Base-by-base conservation (phyloP, 1,284 basidiomycete genomes). In the Lentinula novae-zelandiae region DNA sequence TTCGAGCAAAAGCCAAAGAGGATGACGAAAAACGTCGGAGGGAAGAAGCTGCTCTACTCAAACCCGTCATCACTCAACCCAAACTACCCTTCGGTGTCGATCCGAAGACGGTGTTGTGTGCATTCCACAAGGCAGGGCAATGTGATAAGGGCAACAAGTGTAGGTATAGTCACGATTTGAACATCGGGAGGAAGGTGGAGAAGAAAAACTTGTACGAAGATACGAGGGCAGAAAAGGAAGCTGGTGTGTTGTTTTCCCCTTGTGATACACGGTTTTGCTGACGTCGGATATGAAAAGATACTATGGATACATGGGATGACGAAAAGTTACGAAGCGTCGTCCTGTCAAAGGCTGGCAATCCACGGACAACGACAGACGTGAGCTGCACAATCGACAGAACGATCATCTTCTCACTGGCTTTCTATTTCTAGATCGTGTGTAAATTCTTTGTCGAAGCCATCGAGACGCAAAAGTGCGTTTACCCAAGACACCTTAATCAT, bases 241-340 rank as follows among this genome's bases (percentile, higher is more conserved):
- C 79, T 63, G 92, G 92, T 92, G 65, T 61, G 85, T 75, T 39
- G 62, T 57, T 56, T 60, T 39, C 31, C 63, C 38, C 20, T 46
- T 63, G 27, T 39, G 39, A 7, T 2, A n/a, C 12, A 13, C 3
- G 10, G 12, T 17, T 34, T 20, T 50, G 56, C 33, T 65, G 20
- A 64, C 61, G 60, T 42, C 53, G 53, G 42, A 36, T 33, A 63
- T 7, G 48, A 39, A 36, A 67, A 92, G 95, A 97, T 74, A 97
- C 95, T 8, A 99, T 99, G 96, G 96, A 98, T 68, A 89, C 82
- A 67, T 99, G 96, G 96, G 95, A 98, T 76, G 92, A 98, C 67
- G 95, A 89, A 67, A 98, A 96, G 76, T 79, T 99, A 56, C 82
- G 87, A 54, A 84, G 78, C 31, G 97, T 99, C 62, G 92, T 99